These are phyloP conservation scores for Atractiella rhizophila DNA, from an alignment of 768 basidiomycete species.

Conservation along the genomic window DNA sequence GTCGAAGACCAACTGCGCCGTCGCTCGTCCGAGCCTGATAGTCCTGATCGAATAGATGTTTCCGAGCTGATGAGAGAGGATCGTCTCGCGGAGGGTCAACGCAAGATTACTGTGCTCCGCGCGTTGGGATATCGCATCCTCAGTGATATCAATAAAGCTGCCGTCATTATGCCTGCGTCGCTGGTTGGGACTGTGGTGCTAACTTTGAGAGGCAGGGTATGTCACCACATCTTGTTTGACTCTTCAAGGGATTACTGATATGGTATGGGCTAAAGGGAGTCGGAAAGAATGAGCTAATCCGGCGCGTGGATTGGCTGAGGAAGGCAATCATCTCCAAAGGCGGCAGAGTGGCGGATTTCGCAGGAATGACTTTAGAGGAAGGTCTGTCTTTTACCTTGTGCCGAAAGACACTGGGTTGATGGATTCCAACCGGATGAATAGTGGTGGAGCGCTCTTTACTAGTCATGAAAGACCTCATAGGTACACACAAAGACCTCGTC, in stretches of 20 bases:
- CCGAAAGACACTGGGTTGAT: too few species aligned
- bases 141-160: conserved; percentile 13
- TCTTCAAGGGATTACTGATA: not conserved
- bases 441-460: not conserved
- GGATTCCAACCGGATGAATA: not conserved
- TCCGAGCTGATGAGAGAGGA: conserved; percentile 5
- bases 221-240: not conserved
- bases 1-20: conserved; percentile 11
- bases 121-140: conserved; percentile 13
- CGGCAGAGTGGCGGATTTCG: conserved; percentile 14
- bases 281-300: conserved; percentile 12
- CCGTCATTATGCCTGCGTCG: conserved; percentile 15
- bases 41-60: not conserved
- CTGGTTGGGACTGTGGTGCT: conserved; percentile 15
- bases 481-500: conserved; percentile 11
- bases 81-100: too few species aligned
- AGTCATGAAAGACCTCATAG: conserved; percentile 14
- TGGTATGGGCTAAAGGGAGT: conserved; percentile 7
- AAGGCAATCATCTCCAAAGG: conserved; percentile 11
- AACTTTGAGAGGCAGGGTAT: conserved; percentile 12
- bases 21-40: not conserved
- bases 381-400: not conserved
- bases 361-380: conserved; percentile 7
- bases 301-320: conserved; percentile 14
- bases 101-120: conserved; percentile 8